phyloP scores from a whole-genome alignment of 768 basidiomycete species.

The Aureoboletus auriporus region DNA sequence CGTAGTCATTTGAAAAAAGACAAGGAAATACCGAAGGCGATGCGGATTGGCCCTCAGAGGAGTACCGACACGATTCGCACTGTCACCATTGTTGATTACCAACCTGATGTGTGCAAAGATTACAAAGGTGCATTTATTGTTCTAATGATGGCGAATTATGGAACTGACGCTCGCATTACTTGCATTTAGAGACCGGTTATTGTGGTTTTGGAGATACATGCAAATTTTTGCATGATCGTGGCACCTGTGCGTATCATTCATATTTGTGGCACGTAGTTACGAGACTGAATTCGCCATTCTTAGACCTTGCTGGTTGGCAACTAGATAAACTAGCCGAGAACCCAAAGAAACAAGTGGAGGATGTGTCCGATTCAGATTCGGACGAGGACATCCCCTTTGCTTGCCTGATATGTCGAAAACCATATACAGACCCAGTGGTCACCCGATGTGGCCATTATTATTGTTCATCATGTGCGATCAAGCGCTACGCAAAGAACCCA shows the following conservation, averaged over 20 bases:
- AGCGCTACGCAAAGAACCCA: constrained; percentile 85
- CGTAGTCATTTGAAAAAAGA: constrained; percentile 75
- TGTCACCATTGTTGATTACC: constrained; percentile 95
- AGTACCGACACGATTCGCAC: constrained; percentile 79
- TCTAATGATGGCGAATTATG: constrained; percentile 10
- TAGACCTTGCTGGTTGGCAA: constrained; percentile 97
- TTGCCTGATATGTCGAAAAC: constrained; percentile 94
- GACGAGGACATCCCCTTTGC: constrained; percentile 95
- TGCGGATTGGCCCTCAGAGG: constrained; percentile 80
- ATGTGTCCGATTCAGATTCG: constrained; percentile 63
- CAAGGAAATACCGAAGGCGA: constrained; percentile 82
- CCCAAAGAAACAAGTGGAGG: constrained; percentile 53
- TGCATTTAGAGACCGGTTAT: constrained; percentile 83
- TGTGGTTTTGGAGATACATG: constrained; percentile 99
- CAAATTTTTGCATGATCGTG: constrained; percentile 98
- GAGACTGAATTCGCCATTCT: constrained; percentile 9
- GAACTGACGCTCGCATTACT: constrained; percentile 3
- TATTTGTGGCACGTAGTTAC: background rate
- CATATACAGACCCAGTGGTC: constrained; percentile 91
- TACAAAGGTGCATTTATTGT: constrained; percentile 78
- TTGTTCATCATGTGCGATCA: constrained; percentile 92
- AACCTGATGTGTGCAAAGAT: constrained; percentile 89
- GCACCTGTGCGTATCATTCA: constrained; percentile 65
- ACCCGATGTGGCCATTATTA: constrained; percentile 98
- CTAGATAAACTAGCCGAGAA: constrained; percentile 88